Evolutionary conservation across 192 early-diverging fungal genomes (phyloP), one percentile per base, ranked within the genome.

Genomic region (Rhizophagus sp.): DNA sequence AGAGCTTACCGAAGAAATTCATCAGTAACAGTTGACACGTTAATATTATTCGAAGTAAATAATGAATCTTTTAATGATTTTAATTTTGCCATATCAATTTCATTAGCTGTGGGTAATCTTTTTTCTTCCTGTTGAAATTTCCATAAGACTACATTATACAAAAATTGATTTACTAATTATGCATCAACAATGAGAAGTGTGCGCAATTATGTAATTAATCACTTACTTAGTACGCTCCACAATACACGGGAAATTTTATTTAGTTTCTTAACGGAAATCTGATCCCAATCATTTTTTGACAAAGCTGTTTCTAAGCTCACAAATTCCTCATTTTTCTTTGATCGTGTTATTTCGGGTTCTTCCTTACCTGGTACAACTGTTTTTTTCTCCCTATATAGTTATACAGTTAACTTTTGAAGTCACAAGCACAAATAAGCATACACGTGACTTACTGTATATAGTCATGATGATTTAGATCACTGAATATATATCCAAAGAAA

Each of bases 401-500:
- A 19, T 17, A 44, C 44, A 33, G 8, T 36, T 49, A 47, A n/a
- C 57, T 24, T 47, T 12, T 76, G 0, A 67, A 39, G 41, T 17
- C 22, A 79, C n/a, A 81, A n/a, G 27, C n/a, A 47, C 12, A 44
- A 25, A 7, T 73, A 22, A 57, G 33, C 44, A 62, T 49, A 34
- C 39, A 27, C 22, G 36, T 24, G 7, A 74, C 86, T 82, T 87
- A 90, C 90, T 84, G 83, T 30, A 84, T 80, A 81, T 87, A 96
- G 7, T 85, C 76, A 80, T 96, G 92, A 7, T 87, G 67, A 1
- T 70, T 82, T 39, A 96, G 82, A 85, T 98, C 96, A 78, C 90
- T 90, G 82, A 97, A 97, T n/a, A 96, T 90, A 83, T 91, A 98
- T 13, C 96, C 96, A 76, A 88, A 88, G 61, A 93, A 85, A 10